Evolutionary conservation across 805 yeast genomes (phyloP).

Genomic region (Lachancea kluyveri): DNA sequence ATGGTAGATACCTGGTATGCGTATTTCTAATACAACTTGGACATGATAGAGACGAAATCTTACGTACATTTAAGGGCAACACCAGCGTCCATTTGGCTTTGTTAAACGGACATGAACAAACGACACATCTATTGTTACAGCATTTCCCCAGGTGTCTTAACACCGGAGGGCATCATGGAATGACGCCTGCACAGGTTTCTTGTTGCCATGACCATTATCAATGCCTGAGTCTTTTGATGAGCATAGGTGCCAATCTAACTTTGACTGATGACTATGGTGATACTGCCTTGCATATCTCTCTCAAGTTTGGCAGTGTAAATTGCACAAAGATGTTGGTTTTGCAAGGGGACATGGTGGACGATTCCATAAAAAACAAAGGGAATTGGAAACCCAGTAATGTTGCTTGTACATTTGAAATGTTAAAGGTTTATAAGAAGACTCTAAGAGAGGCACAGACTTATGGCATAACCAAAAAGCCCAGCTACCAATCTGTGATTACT

Average conservation of each 20-base stretch:
- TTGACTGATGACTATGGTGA: conserved; percentile 68
- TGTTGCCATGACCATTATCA: conserved; percentile 53
- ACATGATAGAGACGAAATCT: conserved; percentile 46
- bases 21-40: conserved; percentile 50
- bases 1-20: conserved; percentile 67
- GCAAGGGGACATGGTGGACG: conserved; percentile 40
- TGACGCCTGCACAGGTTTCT: conserved; percentile 67
- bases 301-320: conserved; percentile 58
- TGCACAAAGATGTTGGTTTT: conserved; percentile 49
- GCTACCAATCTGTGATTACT: conserved; percentile 20
- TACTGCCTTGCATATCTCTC: conserved; percentile 79
- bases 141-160: conserved; percentile 54
- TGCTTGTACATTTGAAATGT: conserved; percentile 47
- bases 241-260: conserved; percentile 73
- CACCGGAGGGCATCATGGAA: conserved; percentile 39
- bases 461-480: conserved; percentile 13
- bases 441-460: conserved; percentile 18
- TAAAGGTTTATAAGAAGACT: conserved; percentile 34
- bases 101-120: conserved; percentile 56
- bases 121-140: conserved; percentile 66
- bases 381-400: conserved; percentile 65
- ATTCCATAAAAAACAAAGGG: conserved; percentile 42
- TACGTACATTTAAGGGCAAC: conserved; percentile 47
- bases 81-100: conserved; percentile 72
- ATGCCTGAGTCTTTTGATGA: conserved; percentile 57